Evolutionary conservation across 2,329 filamentous ascomycete genomes (phyloP).

Genomic region (Nemania sp.): DNA sequence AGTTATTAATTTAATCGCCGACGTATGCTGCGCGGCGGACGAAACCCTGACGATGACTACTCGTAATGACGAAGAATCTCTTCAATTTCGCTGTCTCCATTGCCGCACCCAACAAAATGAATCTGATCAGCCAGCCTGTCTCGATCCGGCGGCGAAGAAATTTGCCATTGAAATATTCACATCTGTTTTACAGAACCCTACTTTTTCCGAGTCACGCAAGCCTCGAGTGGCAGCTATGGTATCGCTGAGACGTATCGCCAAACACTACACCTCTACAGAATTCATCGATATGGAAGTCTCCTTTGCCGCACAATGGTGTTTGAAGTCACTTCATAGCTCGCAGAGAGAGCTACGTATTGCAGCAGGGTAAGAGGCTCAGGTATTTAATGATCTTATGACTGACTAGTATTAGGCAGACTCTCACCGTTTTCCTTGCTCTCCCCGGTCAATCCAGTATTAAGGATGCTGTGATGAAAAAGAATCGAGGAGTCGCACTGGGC

Average conservation of each 20-base stretch:
- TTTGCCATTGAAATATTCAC: conserved; percentile 50
- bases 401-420: conserved; percentile 54
- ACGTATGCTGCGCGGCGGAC: conserved; percentile 59
- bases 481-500: conserved; percentile 71
- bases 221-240: conserved; percentile 72
- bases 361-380: conserved; percentile 61
- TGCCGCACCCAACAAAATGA: conserved; percentile 24
- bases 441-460: conserved; percentile 41
- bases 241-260: conserved; percentile 68
- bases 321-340: conserved; percentile 81
- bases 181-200: conserved; percentile 48
- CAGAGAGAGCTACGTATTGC: conserved; percentile 82
- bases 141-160: conserved; percentile 39
- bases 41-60: conserved; percentile 44
- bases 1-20: conserved; percentile 58
- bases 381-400: conserved; percentile 23
- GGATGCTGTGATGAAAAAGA: conserved; percentile 56
- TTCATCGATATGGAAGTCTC: conserved; percentile 71
- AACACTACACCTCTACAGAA: conserved; percentile 63
- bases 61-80: conserved; percentile 4
- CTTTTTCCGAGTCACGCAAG: conserved; percentile 58
- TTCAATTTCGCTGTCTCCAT: conserved; percentile 30
- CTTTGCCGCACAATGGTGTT: conserved; percentile 74
- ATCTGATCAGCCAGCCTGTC: conserved; percentile 19
- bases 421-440: conserved; percentile 66